Conservation (phyloP, 179 eudicot genomes). For the Beta corolliflora region DNA sequence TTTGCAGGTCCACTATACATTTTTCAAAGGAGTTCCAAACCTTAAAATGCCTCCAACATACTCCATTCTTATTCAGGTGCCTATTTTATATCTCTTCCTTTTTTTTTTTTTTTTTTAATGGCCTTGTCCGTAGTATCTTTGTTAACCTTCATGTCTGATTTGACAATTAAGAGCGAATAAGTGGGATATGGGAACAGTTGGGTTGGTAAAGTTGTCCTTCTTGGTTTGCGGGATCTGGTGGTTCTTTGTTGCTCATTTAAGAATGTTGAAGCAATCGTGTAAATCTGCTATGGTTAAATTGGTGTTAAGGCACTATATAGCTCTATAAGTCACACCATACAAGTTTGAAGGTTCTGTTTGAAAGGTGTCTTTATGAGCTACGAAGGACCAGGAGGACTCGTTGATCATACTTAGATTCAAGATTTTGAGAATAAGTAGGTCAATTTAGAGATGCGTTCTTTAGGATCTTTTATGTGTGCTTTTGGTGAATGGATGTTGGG, state of each 20-base stretch:
- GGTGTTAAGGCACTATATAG: not conserved
- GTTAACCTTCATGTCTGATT: not conserved
- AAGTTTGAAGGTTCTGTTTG: not conserved
- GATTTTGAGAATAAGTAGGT: not conserved
- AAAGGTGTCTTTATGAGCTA: not conserved
- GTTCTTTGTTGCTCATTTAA: not conserved
- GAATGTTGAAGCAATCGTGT: not conserved
- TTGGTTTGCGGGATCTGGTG: not conserved
- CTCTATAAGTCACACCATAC: not conserved
- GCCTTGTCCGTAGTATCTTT: not conserved
- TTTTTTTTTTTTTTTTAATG: not conserved
- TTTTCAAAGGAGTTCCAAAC: conserved; percentile 49
- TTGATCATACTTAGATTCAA: not conserved
- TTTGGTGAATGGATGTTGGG: not conserved
- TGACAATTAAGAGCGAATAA: not conserved
- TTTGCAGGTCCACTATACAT: conserved; percentile 72
- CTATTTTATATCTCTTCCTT: not conserved
- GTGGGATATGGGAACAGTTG: not conserved
- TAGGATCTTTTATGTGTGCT: not conserved
- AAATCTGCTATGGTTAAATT: not conserved
- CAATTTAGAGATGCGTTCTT: not conserved
- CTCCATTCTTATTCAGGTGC: conserved; percentile 83
- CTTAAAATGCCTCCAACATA: conserved; percentile 88
- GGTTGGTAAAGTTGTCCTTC: not conserved
- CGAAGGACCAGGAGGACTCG: no score